Evolutionary conservation across 352 stramenopile genomes (phyloP).

Genomic region (Phytophthora constricta): DNA sequence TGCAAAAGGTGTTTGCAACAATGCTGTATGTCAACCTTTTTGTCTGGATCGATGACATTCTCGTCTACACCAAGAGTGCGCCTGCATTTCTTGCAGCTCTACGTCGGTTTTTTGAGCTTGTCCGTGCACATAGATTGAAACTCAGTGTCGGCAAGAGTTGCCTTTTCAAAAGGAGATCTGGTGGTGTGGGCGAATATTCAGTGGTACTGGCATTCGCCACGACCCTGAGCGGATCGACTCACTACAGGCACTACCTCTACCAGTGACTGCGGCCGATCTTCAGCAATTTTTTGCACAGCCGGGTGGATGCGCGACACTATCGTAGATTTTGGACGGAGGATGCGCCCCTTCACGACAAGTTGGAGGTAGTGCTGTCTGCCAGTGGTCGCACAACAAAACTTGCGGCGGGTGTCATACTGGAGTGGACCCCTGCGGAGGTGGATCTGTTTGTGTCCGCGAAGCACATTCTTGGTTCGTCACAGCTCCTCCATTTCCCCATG

Average conservation of each 20-base stretch:
- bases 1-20: conserved; percentile 15
- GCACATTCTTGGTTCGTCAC: not conserved
- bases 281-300: conserved; percentile 25
- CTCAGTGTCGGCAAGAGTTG: conserved; percentile 28
- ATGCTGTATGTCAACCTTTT: conserved; percentile 15
- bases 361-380: not conserved
- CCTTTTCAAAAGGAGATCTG: conserved; percentile 22
- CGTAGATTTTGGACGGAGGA: conserved; percentile 13
- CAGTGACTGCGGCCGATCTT: conserved; percentile 15
- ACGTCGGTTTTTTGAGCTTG: conserved; percentile 17
- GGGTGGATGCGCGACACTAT: conserved; percentile 28
- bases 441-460: not conserved
- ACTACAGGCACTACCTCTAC: conserved; percentile 3
- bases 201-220: conserved; percentile 6
- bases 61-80: conserved; percentile 17
- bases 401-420: not conserved
- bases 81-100: conserved; percentile 13
- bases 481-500: conserved; percentile 1
- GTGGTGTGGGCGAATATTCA: conserved; percentile 33
- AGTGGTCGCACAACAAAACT: not conserved
- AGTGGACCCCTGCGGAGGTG: conserved; percentile 4
- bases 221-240: conserved; percentile 13
- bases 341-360: conserved; percentile 8
- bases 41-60: conserved; percentile 39
- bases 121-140: conserved; percentile 15